Conservation (phyloP, 345 rosid species). For the Gossypium sturtianum region DNA sequence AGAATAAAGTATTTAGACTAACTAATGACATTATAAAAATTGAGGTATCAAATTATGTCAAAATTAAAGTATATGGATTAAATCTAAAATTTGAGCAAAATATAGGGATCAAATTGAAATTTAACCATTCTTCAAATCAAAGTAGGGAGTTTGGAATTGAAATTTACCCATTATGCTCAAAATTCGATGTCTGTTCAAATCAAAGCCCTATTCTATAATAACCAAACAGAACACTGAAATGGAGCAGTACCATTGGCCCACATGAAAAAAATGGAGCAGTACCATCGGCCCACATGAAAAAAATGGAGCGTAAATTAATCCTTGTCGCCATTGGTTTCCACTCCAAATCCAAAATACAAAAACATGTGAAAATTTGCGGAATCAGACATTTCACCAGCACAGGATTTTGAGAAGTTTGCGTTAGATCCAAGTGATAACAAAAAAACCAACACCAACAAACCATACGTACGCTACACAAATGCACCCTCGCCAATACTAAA, state of each 20-base stretch:
- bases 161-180: no score
- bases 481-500: not conserved
- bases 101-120: no score
- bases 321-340: not conserved
- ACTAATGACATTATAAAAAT: no score
- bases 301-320: no score
- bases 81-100: no score
- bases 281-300: not conserved
- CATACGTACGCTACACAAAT: not conserved
- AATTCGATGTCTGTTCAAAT: no score
- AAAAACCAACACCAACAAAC: not conserved
- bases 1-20: no score
- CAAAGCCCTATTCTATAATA: no score
- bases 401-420: slow-evolving; percentile 20
- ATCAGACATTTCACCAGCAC: not conserved
- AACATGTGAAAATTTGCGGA: not conserved
- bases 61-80: no score
- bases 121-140: no score
- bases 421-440: slow-evolving; percentile 25
- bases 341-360: not conserved
- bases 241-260: not conserved
- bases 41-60: no score
- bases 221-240: not conserved
- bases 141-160: no score
- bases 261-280: not conserved